Evolutionary conservation across 805 yeast genomes (phyloP), one percentile per base, ranked within the genome.

Genomic region (Candida tallmaniae): DNA sequence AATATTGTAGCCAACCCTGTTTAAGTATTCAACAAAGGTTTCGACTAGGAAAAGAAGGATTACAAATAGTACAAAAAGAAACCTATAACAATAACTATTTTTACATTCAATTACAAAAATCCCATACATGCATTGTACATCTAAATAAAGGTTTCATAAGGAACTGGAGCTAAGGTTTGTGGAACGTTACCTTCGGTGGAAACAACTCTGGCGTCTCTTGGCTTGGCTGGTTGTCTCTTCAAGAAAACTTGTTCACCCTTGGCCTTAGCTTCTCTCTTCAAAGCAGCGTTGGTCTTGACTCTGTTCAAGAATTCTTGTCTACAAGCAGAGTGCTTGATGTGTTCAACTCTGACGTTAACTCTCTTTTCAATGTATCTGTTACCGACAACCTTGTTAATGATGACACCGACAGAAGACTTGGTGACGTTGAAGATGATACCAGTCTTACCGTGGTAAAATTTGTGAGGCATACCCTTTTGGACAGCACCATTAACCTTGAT

Each of bases 401-500:
- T 86, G 59, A 93, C 94, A 83, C 98, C 98, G 52, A 93, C 97
- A 51, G 98, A 77, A 50, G 95, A 74, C 80, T 86, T 93, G 83
- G 98, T 90, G 57, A 93, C 94, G 82, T 93, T 93, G 95, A 81
- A 93, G 52, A 93, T 80, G 59, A 93, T 86, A 83, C 98, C 98
- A 54, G 98, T 93, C 84, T 89, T 93, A 76, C 98, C 98, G 81
- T 93, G 97, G 96, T 93, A 93, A 84, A 78, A 89, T 80, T 93
- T 93, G 88, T 87, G 96, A 70, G 98, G 98, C 96, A 93, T 87
- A 87, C 97, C 97, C 83, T 90, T 89, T 72, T 93, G 97, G 79
- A 89, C 78, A 55, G 98, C 79, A 80, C 96, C 96, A 71, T 93
- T 93, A 72, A 94, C 98, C 77, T 86, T 90, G 80, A 93, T 89